A percentile compares a stretch with the other conserved stretches of the same genome.
These are phyloP conservation scores for Gnaphalium uliginosum DNA, from an alignment of 129 eudicot genomes.

Conservation along the genomic window DNA sequence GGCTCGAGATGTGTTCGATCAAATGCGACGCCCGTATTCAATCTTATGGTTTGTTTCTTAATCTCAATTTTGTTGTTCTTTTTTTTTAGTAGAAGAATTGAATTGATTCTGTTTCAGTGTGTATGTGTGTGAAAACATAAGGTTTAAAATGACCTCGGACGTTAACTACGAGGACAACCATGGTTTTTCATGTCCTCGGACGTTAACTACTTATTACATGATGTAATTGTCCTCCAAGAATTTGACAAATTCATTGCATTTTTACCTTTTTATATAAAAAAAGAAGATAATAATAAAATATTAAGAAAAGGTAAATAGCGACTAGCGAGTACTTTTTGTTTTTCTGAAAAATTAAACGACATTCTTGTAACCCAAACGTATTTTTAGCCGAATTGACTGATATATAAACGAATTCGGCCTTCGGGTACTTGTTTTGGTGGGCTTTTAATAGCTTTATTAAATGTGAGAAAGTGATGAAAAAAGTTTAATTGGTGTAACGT, in stretches of 20 bases:
- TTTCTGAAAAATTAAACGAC: neutral
- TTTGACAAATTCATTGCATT: neutral
- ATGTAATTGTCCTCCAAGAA: neutral
- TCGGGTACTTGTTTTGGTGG: neutral
- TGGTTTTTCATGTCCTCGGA: conserved; percentile 16
- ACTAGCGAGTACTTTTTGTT: no score
- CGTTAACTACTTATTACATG: conserved; percentile 28
- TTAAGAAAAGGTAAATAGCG: no score
- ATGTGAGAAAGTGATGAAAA: neutral
- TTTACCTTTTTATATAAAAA: no score
- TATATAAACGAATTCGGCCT: neutral
- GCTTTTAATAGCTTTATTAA: no score
- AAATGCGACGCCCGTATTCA: conserved; percentile 55
- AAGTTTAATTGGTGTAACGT: neutral
- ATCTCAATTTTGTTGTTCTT: neutral
- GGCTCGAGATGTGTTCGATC: conserved; percentile 70
- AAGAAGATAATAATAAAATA: no score
- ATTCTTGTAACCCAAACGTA: no score
- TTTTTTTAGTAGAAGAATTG: neutral
- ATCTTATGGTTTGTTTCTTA: conserved; percentile 42
- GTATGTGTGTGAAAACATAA: conserved; percentile 24
- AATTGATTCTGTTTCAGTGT: conserved; percentile 2
- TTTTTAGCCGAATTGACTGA: neutral
- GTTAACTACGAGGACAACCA: conserved; percentile 27
- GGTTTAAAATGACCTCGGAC: conserved; percentile 18